Evolutionary conservation across 2,329 filamentous ascomycete species (phyloP).

Genomic region (Atkinsonella texensis): DNA sequence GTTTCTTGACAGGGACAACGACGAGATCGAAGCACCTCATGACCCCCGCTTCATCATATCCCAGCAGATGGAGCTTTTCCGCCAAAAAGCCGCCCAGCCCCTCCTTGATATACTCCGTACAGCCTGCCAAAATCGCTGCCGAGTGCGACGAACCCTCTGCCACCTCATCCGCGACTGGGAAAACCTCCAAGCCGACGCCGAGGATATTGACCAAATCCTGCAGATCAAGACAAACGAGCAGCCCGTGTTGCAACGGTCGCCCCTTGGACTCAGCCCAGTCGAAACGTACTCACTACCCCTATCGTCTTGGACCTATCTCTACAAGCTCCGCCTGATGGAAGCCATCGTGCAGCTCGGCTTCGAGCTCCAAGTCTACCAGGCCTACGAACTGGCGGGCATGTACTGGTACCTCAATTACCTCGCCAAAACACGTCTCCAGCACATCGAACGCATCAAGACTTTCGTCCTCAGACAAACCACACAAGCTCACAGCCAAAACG

Average conservation of each 20-base stretch:
- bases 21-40: constrained; percentile 60
- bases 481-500: constrained; percentile 9
- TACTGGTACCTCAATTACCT: constrained; percentile 82
- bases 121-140: constrained; percentile 80
- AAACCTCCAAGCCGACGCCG: constrained; percentile 66
- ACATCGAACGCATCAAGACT: constrained; percentile 61
- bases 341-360: constrained; percentile 86
- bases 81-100: constrained; percentile 49
- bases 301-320: constrained; percentile 79
- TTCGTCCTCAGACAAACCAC: constrained; percentile 40
- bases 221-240: constrained; percentile 49
- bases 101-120: constrained; percentile 78
- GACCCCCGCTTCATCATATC: constrained; percentile 66
- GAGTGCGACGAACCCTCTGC: constrained; percentile 77
- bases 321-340: constrained; percentile 82
- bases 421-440: constrained; percentile 51
- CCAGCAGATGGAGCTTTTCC: constrained; percentile 58
- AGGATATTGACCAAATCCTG: constrained; percentile 61
- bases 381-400: constrained; percentile 75
- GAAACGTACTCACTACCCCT: constrained; percentile 59
- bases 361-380: constrained; percentile 80
- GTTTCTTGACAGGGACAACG: constrained; percentile 62
- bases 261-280: constrained; percentile 23
- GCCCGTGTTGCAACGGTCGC: constrained; percentile 37
- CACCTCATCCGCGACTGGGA: constrained; percentile 80